phyloP scores from a whole-genome alignment of 192 early-diverging fungal species.

The Pilaira anomala region DNA sequence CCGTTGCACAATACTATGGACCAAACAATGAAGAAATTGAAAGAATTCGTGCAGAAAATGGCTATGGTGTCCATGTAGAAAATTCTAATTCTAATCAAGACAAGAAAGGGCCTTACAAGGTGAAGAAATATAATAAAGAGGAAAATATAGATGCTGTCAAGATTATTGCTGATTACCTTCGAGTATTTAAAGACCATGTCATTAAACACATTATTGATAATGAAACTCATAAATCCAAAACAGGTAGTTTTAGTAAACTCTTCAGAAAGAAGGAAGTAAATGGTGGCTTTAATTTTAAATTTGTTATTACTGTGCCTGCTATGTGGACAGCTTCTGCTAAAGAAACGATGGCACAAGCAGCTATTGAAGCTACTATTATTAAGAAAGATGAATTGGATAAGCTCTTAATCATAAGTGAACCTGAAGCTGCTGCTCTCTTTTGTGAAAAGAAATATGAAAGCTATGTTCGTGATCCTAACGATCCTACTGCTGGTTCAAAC shows the following conservation, averaged over 20 bases:
- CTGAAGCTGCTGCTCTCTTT: slow-evolving; percentile 51
- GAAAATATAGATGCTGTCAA: slow-evolving; percentile 16
- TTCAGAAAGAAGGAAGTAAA: no score
- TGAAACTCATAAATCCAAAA: slow-evolving; percentile 31
- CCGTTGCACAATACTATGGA: no score
- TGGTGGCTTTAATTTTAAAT: slow-evolving; percentile 37
- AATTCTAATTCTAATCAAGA: not conserved
- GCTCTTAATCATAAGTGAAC: slow-evolving; percentile 35
- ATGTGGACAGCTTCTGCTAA: slow-evolving; percentile 51
- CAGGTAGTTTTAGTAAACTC: slow-evolving; percentile 13
- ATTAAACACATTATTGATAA: slow-evolving; percentile 12
- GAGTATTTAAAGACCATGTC: slow-evolving; percentile 37
- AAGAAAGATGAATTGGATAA: slow-evolving; percentile 38
- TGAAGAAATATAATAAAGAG: not conserved
- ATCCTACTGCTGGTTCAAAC: slow-evolving; percentile 37
- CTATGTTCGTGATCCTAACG: slow-evolving; percentile 37
- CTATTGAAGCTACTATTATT: slow-evolving; percentile 42
- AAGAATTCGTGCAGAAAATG: no score
- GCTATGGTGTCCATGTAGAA: no score
- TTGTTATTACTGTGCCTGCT: slow-evolving; percentile 48
- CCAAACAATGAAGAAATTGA: no score
- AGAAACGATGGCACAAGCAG: slow-evolving; percentile 44
- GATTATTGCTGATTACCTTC: slow-evolving; percentile 53
- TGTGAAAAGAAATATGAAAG: slow-evolving; percentile 45
- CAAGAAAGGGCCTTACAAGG: not conserved